Conservation (phyloP, 2,329 filamentous ascomycete species). For the Trichophyton rubrum region DNA sequence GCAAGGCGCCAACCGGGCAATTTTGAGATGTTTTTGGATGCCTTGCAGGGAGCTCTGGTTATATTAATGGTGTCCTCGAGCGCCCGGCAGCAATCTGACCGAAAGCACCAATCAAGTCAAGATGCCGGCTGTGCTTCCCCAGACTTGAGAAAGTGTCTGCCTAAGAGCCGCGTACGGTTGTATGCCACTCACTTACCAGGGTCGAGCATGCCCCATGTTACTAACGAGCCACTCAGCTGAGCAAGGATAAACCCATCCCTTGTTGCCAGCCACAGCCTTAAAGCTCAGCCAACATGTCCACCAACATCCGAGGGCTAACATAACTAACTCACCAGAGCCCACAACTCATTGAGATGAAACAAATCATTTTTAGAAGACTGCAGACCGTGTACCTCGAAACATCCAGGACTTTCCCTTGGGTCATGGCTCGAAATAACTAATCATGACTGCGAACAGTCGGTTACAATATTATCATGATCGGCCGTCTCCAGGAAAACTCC, state of each 20-base stretch:
- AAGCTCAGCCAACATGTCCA: background rate
- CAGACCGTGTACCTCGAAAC: background rate
- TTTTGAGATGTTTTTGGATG: background rate
- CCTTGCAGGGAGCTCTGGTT: background rate
- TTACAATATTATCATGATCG: background rate
- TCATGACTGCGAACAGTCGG: no score
- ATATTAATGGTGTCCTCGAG: background rate
- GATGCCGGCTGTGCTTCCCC: background rate
- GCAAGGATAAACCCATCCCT: background rate
- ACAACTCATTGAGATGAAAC: background rate
- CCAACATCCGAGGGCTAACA: background rate
- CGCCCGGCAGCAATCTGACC: background rate
- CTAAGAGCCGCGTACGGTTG: background rate
- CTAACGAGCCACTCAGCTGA: background rate
- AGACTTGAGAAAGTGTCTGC: background rate
- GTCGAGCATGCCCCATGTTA: no score
- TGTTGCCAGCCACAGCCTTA: background rate
- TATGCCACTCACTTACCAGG: background rate
- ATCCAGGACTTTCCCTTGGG: background rate
- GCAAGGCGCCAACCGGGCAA: conserved; percentile 1
- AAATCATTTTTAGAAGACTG: background rate
- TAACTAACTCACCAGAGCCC: background rate
- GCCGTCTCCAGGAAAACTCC: background rate
- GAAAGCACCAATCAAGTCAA: background rate
- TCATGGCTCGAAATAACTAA: background rate